These are phyloP conservation scores for Pelargonium fulgidum DNA, from an alignment of 441 rosid species.

Conservation along the genomic window DNA sequence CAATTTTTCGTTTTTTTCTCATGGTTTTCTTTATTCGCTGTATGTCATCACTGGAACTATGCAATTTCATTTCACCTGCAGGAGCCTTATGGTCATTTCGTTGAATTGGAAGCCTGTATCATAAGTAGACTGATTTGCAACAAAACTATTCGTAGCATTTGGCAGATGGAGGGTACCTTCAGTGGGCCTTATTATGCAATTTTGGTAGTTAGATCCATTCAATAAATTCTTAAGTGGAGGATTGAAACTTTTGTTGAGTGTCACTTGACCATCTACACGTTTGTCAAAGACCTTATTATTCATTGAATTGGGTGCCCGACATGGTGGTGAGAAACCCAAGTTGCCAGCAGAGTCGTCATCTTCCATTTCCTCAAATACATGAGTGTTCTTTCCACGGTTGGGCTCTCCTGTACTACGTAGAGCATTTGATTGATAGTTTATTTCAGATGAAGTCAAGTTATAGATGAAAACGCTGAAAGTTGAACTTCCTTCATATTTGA, in stretches of 20 bases:
- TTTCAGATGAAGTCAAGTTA: conserved; percentile 75
- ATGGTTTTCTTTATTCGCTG: conserved; percentile 55
- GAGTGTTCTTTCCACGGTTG: conserved; percentile 52
- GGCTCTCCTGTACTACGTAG: conserved; percentile 31
- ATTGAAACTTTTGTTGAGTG: conserved; percentile 37
- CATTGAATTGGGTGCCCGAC: conserved; percentile 23
- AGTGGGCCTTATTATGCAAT: conserved; percentile 29
- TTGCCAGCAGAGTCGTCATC: conserved; percentile 61
- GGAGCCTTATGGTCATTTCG: conserved; percentile 25
- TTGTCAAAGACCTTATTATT: conserved; percentile 20
- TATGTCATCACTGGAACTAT: conserved; percentile 29
- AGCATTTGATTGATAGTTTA: conserved; percentile 62
- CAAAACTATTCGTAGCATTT: conserved; percentile 31
- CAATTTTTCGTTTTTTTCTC: conserved; percentile 65
- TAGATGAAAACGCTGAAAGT: conserved; percentile 75
- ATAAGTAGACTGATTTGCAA: conserved; percentile 24
- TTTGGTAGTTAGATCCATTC: conserved; percentile 37
- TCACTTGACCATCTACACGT: conserved; percentile 22
- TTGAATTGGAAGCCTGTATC: conserved; percentile 32
- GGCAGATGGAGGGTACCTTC: conserved; percentile 34
- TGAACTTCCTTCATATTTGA: conserved; percentile 87
- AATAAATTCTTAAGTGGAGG: conserved; percentile 61
- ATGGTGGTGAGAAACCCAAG: conserved; percentile 30
- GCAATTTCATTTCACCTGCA: conserved; percentile 31
- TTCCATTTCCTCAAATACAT: conserved; percentile 73